These are phyloP conservation scores for Akanthomyces lecanii DNA, from an alignment of 2,329 filamentous ascomycete genomes.

Conservation along the genomic window DNA sequence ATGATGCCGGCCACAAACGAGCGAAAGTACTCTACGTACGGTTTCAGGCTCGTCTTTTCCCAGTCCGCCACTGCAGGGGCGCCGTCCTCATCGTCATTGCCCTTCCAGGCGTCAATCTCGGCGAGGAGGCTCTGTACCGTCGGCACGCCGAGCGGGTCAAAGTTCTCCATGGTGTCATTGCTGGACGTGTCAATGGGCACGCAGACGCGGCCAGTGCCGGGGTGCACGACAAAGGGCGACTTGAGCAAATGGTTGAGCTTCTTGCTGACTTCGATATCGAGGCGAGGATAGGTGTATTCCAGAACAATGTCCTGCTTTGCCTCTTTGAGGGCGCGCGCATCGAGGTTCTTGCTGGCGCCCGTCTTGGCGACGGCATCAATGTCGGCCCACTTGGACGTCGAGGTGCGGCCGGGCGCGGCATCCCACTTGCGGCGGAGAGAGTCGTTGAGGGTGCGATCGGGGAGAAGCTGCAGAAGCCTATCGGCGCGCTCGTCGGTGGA, in stretches of 20 bases:
- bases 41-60: slow-evolving; percentile 94
- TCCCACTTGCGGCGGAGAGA: slow-evolving; percentile 89
- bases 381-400: slow-evolving; percentile 84
- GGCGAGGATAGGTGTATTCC: slow-evolving; percentile 94
- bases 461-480: slow-evolving; percentile 77
- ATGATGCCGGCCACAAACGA: slow-evolving; percentile 73
- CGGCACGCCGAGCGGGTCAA: slow-evolving; percentile 84
- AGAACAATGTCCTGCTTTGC: slow-evolving; percentile 95
- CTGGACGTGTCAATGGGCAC: slow-evolving; percentile 77
- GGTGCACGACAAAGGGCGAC: slow-evolving; percentile 93
- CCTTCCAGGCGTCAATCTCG: slow-evolving; percentile 82
- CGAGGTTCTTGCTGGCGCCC: slow-evolving; percentile 67
- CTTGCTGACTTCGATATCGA: slow-evolving; percentile 96
- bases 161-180: slow-evolving; percentile 61
- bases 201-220: slow-evolving; percentile 88
- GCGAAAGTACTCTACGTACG: slow-evolving; percentile 86
- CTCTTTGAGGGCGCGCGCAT: slow-evolving; percentile 69
- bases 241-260: slow-evolving; percentile 98
- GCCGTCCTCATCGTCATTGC: slow-evolving; percentile 39
- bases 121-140: slow-evolving; percentile 76
- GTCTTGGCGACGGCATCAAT: slow-evolving; percentile 82
- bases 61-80: slow-evolving; percentile 64
- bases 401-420: slow-evolving; percentile 70
- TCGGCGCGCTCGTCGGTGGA: slow-evolving; percentile 63
- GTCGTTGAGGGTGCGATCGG: slow-evolving; percentile 71